Conservation (phyloP, 2,329 filamentous ascomycete species). For the Penicillium sp. region DNA sequence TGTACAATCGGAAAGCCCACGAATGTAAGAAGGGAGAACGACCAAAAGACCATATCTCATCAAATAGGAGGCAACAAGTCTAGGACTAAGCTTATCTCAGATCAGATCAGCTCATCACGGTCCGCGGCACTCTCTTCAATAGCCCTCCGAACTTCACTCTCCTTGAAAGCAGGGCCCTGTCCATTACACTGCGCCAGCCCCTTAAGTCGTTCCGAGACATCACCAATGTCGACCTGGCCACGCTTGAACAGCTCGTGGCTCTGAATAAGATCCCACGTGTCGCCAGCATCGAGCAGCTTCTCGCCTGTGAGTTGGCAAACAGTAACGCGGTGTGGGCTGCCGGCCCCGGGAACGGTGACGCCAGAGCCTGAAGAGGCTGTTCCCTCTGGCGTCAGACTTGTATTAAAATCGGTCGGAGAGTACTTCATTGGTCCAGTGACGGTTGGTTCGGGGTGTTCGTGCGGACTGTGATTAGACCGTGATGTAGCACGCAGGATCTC, state of each 20-base stretch:
- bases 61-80: not conserved
- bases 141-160: slow-evolving; percentile 67
- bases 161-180: slow-evolving; percentile 82
- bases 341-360: slow-evolving; percentile 1
- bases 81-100: slow-evolving; percentile 20
- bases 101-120: slow-evolving; percentile 71
- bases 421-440: slow-evolving; percentile 69
- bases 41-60: slow-evolving; percentile 7
- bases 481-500: slow-evolving; percentile 85
- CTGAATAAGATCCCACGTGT: slow-evolving; percentile 89
- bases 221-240: slow-evolving; percentile 75
- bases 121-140: slow-evolving; percentile 77
- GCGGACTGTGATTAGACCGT: slow-evolving; percentile 42
- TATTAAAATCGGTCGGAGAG: slow-evolving; percentile 70
- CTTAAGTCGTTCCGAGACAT: slow-evolving; percentile 77
- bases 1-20: not conserved
- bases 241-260: slow-evolving; percentile 71
- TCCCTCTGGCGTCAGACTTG: slow-evolving; percentile 55
- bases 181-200: slow-evolving; percentile 76
- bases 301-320: slow-evolving; percentile 64
- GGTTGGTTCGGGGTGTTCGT: slow-evolving; percentile 36
- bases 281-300: slow-evolving; percentile 68
- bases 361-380: slow-evolving; percentile 7
- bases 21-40: not conserved
- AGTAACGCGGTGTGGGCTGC: slow-evolving; percentile 57